Conservation (phyloP, 352 stramenopile genomes). For the Pythium aquatile region DNA sequence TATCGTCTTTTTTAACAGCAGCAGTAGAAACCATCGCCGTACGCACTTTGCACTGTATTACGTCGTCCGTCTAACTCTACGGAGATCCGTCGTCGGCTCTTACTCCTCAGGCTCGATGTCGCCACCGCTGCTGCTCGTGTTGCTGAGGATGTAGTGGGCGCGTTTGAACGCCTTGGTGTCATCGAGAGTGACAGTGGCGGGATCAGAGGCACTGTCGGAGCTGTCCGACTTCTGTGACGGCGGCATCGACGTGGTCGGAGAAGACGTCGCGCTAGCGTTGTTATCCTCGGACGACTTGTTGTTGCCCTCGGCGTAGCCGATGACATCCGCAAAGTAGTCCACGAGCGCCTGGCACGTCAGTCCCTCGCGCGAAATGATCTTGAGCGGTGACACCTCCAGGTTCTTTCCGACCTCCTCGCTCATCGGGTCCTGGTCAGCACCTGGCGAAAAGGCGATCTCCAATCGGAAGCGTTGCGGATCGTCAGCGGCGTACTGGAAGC, state of each 20-base stretch:
- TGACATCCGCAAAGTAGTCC: constrained; percentile 78
- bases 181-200: constrained; percentile 18
- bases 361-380: constrained; percentile 81
- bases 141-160: constrained; percentile 52
- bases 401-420: constrained; percentile 55
- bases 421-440: constrained; percentile 73
- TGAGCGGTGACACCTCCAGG: constrained; percentile 68
- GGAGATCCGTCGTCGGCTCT: background rate
- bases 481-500: constrained; percentile 57
- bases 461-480: constrained; percentile 81
- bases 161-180: constrained; percentile 37
- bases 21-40: background rate
- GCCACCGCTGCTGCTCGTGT: constrained; percentile 57
- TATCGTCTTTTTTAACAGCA: background rate
- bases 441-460: constrained; percentile 83
- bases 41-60: background rate
- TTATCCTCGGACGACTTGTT: constrained; percentile 32
- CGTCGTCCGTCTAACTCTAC: background rate
- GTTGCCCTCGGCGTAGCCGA: constrained; percentile 71
- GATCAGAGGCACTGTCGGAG: constrained; percentile 17
- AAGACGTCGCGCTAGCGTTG: constrained; percentile 18
- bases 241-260: constrained; percentile 9
- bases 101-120: constrained; percentile 17
- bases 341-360: constrained; percentile 83
- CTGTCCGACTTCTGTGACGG: constrained; percentile 26